phyloP scores from a whole-genome alignment of 2,329 filamentous ascomycete species.

The Aspergillus terreus region DNA sequence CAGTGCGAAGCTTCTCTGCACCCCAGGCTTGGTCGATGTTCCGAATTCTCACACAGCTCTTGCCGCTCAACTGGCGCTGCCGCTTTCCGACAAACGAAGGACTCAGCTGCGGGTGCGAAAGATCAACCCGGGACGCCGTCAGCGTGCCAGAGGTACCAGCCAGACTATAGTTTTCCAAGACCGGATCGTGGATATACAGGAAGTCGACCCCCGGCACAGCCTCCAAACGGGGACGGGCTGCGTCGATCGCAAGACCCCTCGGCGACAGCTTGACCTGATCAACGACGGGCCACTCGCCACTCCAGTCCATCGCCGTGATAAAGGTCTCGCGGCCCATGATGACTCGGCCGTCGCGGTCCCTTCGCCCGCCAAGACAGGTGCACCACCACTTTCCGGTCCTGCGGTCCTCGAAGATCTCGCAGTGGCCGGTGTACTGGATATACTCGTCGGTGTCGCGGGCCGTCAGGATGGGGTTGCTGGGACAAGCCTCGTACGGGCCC shows the following conservation, averaged over 20 bases:
- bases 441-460: background rate
- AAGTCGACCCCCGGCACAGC: background rate
- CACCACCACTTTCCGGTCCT: background rate
- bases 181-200: background rate
- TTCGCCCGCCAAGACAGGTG: background rate
- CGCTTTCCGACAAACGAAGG: background rate
- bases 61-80: background rate
- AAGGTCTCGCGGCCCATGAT: background rate
- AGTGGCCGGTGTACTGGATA: background rate
- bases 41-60: background rate
- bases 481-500: slow-evolving; percentile 46
- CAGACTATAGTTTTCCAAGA: background rate
- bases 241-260: background rate
- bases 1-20: background rate
- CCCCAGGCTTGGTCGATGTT: background rate
- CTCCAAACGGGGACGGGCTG: background rate
- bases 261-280: background rate
- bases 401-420: background rate
- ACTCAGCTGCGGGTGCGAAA: background rate
- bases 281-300: background rate
- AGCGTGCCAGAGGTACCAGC: background rate
- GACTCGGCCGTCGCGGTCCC: background rate
- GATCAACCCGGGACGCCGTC: background rate
- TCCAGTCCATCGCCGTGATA: background rate
- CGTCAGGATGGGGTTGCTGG: slow-evolving; percentile 43